A percentile compares a stretch with the other conserved stretches of the same genome.
Conservation (phyloP, 805 yeast genomes). For the Jamesozyma lodderae region DNA sequence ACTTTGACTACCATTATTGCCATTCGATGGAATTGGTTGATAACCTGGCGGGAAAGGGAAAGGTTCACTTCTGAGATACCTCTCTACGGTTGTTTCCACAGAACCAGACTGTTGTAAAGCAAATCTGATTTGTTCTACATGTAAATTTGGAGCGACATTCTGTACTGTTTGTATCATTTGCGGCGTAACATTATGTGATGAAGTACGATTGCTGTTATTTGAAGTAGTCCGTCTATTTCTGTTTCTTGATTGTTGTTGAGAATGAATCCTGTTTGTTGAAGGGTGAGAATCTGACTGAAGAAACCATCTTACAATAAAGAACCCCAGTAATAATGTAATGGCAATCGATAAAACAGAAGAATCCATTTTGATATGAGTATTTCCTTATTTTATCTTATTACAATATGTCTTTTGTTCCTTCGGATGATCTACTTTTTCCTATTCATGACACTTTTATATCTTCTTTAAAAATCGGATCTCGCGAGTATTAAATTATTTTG, state of each 20-base stretch:
- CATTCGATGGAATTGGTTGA: background rate
- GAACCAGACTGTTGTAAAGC: constrained; percentile 71
- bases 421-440: too few species aligned
- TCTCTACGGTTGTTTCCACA: constrained; percentile 70
- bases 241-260: background rate
- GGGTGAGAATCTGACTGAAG: constrained; percentile 48
- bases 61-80: constrained; percentile 51
- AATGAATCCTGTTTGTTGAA: constrained; percentile 14
- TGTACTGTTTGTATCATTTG: constrained; percentile 79
- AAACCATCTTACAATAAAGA: constrained; percentile 58
- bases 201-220: constrained; percentile 1
- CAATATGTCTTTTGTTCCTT: too few species aligned
- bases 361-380: constrained; percentile 1
- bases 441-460: too few species aligned
- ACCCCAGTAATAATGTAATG: constrained; percentile 34
- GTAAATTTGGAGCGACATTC: constrained; percentile 66
- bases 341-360: constrained; percentile 7
- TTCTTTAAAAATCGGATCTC: too few species aligned
- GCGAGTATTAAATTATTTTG: too few species aligned
- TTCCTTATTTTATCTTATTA: too few species aligned
- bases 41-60: constrained; percentile 49
- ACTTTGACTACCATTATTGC: background rate
- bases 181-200: constrained; percentile 36
- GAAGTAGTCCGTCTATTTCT: constrained; percentile 5
- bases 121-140: constrained; percentile 59